phyloP scores from a whole-genome alignment of 2,329 filamentous ascomycete genomes.

The Penicillium hordei region DNA sequence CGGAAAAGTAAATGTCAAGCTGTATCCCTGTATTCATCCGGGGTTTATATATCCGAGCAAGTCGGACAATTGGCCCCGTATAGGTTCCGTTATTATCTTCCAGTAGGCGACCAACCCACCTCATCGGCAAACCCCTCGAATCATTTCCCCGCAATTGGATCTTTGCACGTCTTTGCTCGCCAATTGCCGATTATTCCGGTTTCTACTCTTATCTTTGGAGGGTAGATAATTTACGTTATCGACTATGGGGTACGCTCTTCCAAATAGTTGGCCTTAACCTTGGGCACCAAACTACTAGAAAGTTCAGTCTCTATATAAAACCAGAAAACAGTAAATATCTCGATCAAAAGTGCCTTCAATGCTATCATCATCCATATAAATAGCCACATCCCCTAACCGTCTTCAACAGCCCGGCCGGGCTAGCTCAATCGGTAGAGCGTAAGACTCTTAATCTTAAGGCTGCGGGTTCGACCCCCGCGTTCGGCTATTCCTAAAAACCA shows the following conservation, averaged over 20 bases:
- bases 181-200: neutral
- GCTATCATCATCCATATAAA: neutral
- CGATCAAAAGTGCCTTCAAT: neutral
- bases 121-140: constrained; percentile 6
- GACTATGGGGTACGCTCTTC: neutral
- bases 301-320: neutral
- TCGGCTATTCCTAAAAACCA: constrained; percentile 34
- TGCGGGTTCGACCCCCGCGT: constrained; percentile 47
- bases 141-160: constrained; percentile 1
- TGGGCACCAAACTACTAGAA: neutral
- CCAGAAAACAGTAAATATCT: neutral
- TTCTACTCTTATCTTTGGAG: neutral
- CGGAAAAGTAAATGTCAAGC: neutral
- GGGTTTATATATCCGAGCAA: neutral
- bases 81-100: neutral
- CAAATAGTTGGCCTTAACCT: neutral
- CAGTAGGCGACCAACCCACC: neutral
- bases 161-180: neutral
- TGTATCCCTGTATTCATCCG: neutral
- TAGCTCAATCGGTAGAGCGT: constrained; percentile 54
- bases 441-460: constrained; percentile 49
- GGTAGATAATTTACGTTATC: neutral
- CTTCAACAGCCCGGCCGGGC: constrained; percentile 38
- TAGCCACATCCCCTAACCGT: fast-evolving
- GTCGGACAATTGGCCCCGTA: neutral